Evolutionary conservation across 495 filamentous ascomycete species (phyloP), one percentile per base, ranked within the genome.

Genomic region (Trichoderma orchidacearum): DNA sequence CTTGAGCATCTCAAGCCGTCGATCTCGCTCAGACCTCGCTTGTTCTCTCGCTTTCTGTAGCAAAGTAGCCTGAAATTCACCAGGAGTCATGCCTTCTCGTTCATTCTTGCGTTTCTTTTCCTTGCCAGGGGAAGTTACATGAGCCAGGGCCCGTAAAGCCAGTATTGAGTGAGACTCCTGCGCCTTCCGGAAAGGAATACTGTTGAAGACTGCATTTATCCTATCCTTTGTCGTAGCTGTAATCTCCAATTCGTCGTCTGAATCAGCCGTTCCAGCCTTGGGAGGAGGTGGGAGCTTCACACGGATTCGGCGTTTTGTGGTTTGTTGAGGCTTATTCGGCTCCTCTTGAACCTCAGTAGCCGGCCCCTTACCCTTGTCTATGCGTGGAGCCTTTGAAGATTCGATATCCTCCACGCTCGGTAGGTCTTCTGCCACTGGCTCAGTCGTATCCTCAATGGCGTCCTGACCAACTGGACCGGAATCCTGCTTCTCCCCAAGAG

Each of bases 21-120:
- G 85, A 45, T 83, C 81, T n/a, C 89, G 78, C 64, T 91, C 90
- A 30, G 79, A 68, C 23, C 79, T 78, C 36, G 91, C 94, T 69
- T 99, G 93, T 59, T 84, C 75, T 31, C 88, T 80, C 0, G 90
- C 89, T 56, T 83, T 80, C 58, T 79, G 78, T 5, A 84, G 69
- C 15, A 97, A 67, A 18, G 69, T 76, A 7, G 75, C 71, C n/a
- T 89, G 80, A 38, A 97, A 72, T 58, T 93, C 82, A 8, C 79
- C 77, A 1, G 77, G 65, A 5, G 80, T 87, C 75, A 96, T 85
- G 6, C 75, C 76, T 2, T 68, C 65, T n/a, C 66, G 63, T 17
- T 70, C 56, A 48, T 66, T 56, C 56, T 62, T 53, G 61, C 57
- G 11, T 58, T 30, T 28, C 58, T n/a, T 45, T 60, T 60, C 59